A percentile compares a stretch with the other conserved stretches of the same genome.
Conservation (phyloP, 495 filamentous ascomycete species). For the Diplogelasinospora grovesii region DNA sequence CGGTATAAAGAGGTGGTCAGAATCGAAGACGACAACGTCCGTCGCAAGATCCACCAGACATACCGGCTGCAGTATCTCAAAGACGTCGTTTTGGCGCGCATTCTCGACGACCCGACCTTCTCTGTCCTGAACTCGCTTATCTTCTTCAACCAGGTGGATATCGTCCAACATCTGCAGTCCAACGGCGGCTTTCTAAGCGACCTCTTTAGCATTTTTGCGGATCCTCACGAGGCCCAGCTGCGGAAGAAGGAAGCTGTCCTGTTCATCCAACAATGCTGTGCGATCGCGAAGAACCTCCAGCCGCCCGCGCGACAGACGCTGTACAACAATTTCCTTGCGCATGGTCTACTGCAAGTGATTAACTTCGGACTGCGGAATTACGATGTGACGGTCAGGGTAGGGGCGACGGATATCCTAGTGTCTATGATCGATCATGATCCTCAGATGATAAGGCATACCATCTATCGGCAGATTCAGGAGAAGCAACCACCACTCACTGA, state of each 20-base stretch:
- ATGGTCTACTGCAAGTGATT: constrained; percentile 84
- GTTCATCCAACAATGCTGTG: constrained; percentile 94
- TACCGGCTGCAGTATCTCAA: constrained; percentile 98
- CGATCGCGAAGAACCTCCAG: constrained; percentile 90
- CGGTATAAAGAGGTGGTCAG: constrained; percentile 94
- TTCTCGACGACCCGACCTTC: constrained; percentile 95
- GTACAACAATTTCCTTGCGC: constrained; percentile 81
- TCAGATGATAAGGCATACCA: constrained; percentile 83
- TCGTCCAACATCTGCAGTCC: constrained; percentile 82
- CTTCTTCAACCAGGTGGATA: constrained; percentile 98
- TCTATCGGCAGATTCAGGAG: constrained; percentile 84
- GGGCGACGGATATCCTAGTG: constrained; percentile 88
- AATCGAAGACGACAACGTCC: constrained; percentile 73
- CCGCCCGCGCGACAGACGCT: constrained; percentile 68
- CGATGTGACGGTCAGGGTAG: constrained; percentile 80
- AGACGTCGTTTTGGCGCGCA: constrained; percentile 92
- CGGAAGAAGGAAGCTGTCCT: constrained; percentile 90
- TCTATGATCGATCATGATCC: constrained; percentile 95
- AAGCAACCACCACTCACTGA: constrained; percentile 84
- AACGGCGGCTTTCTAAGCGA: constrained; percentile 74
- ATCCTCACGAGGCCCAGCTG: constrained; percentile 52
- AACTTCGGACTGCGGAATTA: constrained; percentile 81
- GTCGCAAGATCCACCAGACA: constrained; percentile 89
- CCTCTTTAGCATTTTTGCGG: constrained; percentile 81
- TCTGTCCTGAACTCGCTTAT: constrained; percentile 96